A percentile compares a stretch with the other conserved stretches of the same genome.
These are phyloP conservation scores for Trypanosoma mega DNA, from an alignment of 208 protist species.

Conservation along the genomic window DNA sequence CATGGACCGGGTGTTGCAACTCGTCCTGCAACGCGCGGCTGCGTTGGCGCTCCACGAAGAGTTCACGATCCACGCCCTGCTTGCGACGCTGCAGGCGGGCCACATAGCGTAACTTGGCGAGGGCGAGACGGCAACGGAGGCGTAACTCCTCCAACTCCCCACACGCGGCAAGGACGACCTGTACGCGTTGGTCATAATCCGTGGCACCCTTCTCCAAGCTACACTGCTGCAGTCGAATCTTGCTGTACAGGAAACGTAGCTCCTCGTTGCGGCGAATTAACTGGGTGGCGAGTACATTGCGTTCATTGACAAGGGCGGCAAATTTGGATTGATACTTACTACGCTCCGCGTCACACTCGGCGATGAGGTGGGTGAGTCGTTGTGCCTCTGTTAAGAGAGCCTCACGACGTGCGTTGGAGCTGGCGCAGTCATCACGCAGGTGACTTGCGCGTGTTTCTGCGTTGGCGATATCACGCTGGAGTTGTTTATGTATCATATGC, in stretches of 20 bases:
- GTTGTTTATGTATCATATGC: slow-evolving; percentile 67
- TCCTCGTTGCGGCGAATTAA: slow-evolving; percentile 98
- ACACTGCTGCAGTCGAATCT: slow-evolving; percentile 96
- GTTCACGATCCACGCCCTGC: slow-evolving; percentile 81
- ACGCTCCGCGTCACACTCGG: slow-evolving; percentile 91
- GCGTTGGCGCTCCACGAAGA: slow-evolving; percentile 90
- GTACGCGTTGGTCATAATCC: slow-evolving; percentile 91
- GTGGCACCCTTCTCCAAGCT: slow-evolving; percentile 93
- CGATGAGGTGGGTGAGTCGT: slow-evolving; percentile 94
- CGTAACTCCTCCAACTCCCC: slow-evolving; percentile 92
- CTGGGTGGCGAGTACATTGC: slow-evolving; percentile 96
- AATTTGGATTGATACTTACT: slow-evolving; percentile 92
- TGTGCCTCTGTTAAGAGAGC: slow-evolving; percentile 81
- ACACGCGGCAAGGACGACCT: slow-evolving; percentile 89
- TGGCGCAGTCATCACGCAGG: slow-evolving; percentile 60
- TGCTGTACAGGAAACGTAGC: slow-evolving; percentile 96
- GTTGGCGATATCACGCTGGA: slow-evolving; percentile 79
- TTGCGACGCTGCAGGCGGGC: slow-evolving; percentile 90
- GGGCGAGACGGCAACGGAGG: slow-evolving; percentile 83
- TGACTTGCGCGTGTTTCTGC: slow-evolving; percentile 75
- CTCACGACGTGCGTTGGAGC: slow-evolving; percentile 48
- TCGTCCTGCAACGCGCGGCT: slow-evolving; percentile 95
- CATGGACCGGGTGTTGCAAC: slow-evolving; percentile 97
- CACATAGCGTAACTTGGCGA: slow-evolving; percentile 78
- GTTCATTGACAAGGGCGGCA: slow-evolving; percentile 93